Evolutionary conservation across 1,284 basidiomycete genomes (phyloP), one percentile per base, ranked within the genome.

Genomic region (Clitocybe nebularis): DNA sequence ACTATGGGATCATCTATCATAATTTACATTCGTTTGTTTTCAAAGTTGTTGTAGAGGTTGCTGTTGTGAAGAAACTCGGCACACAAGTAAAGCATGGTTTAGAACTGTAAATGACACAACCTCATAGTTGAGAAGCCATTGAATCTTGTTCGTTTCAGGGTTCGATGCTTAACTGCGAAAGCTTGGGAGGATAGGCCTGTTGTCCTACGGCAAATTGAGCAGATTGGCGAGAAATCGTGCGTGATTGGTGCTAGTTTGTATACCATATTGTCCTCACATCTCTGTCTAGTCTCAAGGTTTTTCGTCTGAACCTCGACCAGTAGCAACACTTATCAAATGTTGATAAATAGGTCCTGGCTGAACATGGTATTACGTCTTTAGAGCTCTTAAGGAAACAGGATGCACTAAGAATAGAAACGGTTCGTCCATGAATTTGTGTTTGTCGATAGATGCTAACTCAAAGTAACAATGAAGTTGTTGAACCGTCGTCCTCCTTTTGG

Each of bases 181-280:
- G 81, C 86, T 36, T 93, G 89, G 89, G 89, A 93, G 53, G 87
- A 89, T 54, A 70, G 88, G 25, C 84, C 89, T 9, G 68, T 81
- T 14, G 84, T 90, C 10, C 68, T 93, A 43, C 75, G 82, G 38
- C 89, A 93, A 56, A 74, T 93, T 36, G 82, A 88, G 34, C 77
- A 82, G 16, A 82, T 93, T 36, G 89, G 89, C 29, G 88, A 91
- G 55, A 90, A 89, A 74, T 89, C 86, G 87, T 89, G 45, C 58
- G 81, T 63, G 29, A 32, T n/a, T n/a, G n/a, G n/a, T n/a, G n/a
- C n/a, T n/a, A n/a, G n/a, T 4, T 16, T 45, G 7, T 32, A 30
- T 21, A 36, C 32, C 29, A 43, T 32, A 11, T 14, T 30, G 29
- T 13, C 13, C 30, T 21, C 23, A 6, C 22, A 24, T 9, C 19